Conservation (phyloP, 805 yeast species). For the Dipodascus geniculatus region DNA sequence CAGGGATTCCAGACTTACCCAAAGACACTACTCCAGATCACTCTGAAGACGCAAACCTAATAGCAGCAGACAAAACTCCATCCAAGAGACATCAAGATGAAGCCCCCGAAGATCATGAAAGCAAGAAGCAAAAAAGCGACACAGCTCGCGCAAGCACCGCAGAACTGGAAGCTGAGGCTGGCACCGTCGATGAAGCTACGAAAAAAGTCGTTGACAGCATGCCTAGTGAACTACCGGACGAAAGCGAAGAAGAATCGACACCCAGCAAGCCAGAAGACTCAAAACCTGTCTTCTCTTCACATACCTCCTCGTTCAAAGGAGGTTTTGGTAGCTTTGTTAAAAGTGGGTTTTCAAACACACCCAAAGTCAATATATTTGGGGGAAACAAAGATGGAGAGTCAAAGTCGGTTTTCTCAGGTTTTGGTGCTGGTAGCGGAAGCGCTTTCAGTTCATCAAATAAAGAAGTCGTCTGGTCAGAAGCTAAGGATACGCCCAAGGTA, state of each 20-base stretch:
- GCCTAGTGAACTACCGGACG: constrained; percentile 13
- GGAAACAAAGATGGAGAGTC: constrained; percentile 1
- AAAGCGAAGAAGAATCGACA: constrained; percentile 10
- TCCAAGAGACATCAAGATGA: constrained; percentile 4
- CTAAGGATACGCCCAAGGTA: constrained; percentile 9
- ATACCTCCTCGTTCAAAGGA: not conserved
- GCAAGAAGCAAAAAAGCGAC: constrained; percentile 8
- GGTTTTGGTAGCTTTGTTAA: constrained; percentile 4
- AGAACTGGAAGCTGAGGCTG: constrained; percentile 5
- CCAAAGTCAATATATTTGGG: constrained; percentile 3
- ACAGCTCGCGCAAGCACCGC: constrained; percentile 7
- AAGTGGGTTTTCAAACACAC: not conserved
- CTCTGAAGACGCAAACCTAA: constrained; percentile 13
- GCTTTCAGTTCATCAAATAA: constrained; percentile 26
- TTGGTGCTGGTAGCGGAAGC: constrained; percentile 33
- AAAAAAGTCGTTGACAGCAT: not conserved
- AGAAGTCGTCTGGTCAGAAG: constrained; percentile 18
- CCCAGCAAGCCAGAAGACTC: not conserved
- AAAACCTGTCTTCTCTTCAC: not conserved
- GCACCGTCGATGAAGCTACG: constrained; percentile 12
- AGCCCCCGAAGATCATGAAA: constrained; percentile 4
- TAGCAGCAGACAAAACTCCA: constrained; percentile 14
- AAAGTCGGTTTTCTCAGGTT: constrained; percentile 8
- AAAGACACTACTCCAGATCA: constrained; percentile 1
- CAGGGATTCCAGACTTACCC: no score